Base-by-base conservation (phyloP, 179 eudicot species). In the Heliamphora pulchella region DNA sequence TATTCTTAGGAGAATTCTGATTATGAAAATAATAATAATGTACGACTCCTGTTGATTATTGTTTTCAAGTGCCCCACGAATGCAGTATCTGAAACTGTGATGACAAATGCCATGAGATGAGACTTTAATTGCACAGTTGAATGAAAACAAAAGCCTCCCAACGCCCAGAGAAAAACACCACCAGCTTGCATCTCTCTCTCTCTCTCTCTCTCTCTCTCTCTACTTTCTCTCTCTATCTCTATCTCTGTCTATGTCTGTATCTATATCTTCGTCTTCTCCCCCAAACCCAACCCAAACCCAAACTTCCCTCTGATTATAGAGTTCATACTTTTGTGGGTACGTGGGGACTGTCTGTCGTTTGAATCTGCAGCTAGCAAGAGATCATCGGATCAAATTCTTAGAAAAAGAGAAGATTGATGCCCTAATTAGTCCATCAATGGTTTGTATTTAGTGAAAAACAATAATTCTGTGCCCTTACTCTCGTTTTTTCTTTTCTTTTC, bases 111-210 rank as follows among this genome's bases (percentile, higher is more conserved):
- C 70, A 67, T 47, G 55, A 48, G 48, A 67, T 47, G 55, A 48
- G 48, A 55, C n/a, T 76, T 76, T 76, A 76, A 69, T 81, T 65
- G 55, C 69, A 70, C 80, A 59, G 80, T 81, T 81, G 83, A 81
- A 77, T 47, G 75, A 71, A 31, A 59, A 70, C 59, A 71, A 81
- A 58, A 71, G 58, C 54, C 65, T 77, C n/a, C 83, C 55, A 81
- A 54, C 61, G 53, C 75, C 80, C 72, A 41, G 73, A 69, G 78
- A 46, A 81, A 80, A 76, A 67, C 53, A 67, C 54, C 44, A 67
- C 54, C 74, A 17, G 20, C 73, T 75, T 57, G 22, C 41, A 47
- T 78, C 63, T 65, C 73, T 65, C 63, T 78, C 39, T 46, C 79
- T 76, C 67, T 71, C 77, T 80, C 43, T 47, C 50, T 80, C 71